Base-by-base conservation (phyloP, 1,139 yeast genomes). In the Diutina mesorugosa region DNA sequence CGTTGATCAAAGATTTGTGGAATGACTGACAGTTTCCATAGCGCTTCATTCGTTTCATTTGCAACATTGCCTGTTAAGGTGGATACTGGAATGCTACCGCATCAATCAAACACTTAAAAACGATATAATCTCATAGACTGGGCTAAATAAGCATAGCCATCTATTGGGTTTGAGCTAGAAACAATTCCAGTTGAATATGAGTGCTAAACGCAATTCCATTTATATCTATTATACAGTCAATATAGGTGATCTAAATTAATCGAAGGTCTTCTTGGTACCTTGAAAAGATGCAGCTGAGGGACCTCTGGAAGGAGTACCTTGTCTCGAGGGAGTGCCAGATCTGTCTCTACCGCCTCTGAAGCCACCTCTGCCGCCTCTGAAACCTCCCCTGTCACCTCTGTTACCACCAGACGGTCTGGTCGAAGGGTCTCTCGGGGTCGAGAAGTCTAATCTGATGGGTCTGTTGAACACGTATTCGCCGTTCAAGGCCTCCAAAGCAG, bases 391-490 rank as follows among this genome's bases (percentile, higher is more conserved):
- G 60, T 74, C 74, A 57, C 81, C 79, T 12, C 51, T 30, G 58
- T 74, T 72, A 60, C 70, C 68, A 26, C 55, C 55, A 9, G 65
- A 64, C 9, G 54, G 47, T 58, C 57, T 58, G n/a, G 41, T 8
- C 67, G 69, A 67, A 66, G 67, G 67, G 61, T 84, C 90, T 75
- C 88, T 88, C 71, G 99, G 98, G 60, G 96, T 83, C 56, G 97
- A 88, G 81, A 71, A 93, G 76, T 93, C 99, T 64, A 93, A 80
- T 80, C 99, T 89, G 66, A 95, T 87, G 61, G 97, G 83, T 78
- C 99, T 87, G 65, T 96, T 96, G 64, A 84, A 91, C 66, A 93
- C 79, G 76, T 84, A 82, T 72, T 85, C 86, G 69, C 98, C 98
- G 71, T 89, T 88, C 73, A 91, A 75, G 59, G 87, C 91, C 63